Conservation (phyloP, 768 basidiomycete genomes). For the Leucosporidium creatinivorum region DNA sequence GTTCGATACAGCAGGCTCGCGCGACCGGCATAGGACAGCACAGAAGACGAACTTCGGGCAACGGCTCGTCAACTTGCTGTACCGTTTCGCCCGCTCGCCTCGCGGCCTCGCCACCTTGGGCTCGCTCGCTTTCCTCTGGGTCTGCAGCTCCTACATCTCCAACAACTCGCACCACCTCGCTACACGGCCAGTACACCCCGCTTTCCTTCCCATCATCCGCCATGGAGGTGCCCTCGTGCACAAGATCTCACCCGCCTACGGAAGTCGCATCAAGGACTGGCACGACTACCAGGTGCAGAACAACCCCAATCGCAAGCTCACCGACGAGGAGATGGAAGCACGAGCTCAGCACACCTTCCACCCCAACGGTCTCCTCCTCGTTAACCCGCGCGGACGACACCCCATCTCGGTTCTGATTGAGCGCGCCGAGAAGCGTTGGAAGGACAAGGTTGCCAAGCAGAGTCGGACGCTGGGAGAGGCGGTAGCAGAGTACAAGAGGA, state of each 20-base stretch:
- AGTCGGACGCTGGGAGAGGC: conserved; percentile 71
- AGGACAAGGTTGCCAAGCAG: conserved; percentile 60
- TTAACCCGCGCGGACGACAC: conserved; percentile 40
- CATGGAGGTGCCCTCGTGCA: conserved; percentile 20
- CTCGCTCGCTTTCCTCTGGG: conserved; percentile 5
- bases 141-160: conserved; percentile 3
- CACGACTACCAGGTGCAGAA: conserved; percentile 25
- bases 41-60: no score
- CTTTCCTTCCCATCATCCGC: conserved; percentile 29
- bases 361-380: conserved; percentile 33
- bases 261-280: conserved; percentile 21
- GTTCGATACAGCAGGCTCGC: no score
- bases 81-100: conserved; percentile 2
- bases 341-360: conserved; percentile 29
- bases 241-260: conserved; percentile 20
- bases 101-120: neutral
- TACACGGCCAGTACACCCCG: conserved; percentile 15
- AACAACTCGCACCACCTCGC: conserved; percentile 14
- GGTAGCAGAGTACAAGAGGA: conserved; percentile 67
- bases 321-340: conserved; percentile 22
- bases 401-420: conserved; percentile 49
- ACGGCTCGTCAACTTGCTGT: conserved; percentile 4
- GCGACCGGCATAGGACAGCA: no score
- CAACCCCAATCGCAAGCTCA: conserved; percentile 23
- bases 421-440: conserved; percentile 50